phyloP scores from a whole-genome alignment of 805 yeast species.

The Debaryomyces maramus region DNA sequence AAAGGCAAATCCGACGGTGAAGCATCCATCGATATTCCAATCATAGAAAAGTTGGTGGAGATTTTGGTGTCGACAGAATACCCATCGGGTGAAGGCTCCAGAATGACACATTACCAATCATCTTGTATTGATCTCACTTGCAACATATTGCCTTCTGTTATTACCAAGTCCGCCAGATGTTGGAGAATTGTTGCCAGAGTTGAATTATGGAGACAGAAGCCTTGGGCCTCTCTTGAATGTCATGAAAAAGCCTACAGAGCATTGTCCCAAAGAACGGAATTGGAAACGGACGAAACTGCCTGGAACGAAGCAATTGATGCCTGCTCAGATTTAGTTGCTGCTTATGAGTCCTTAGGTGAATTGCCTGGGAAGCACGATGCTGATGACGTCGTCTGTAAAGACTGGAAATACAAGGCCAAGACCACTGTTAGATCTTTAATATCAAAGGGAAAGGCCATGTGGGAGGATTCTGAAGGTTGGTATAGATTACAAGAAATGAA shows the following conservation, averaged over 20 bases:
- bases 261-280: conserved; percentile 59
- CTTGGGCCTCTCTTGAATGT: conserved; percentile 85
- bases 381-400: conserved; percentile 83
- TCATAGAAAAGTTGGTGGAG: conserved; percentile 72
- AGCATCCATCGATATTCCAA: conserved; percentile 67
- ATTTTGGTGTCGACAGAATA: conserved; percentile 55
- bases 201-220: conserved; percentile 80
- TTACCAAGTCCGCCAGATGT: conserved; percentile 63
- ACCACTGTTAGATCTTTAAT: conserved; percentile 69
- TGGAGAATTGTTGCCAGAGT: conserved; percentile 88
- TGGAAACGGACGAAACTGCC: conserved; percentile 55
- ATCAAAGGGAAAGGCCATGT: conserved; percentile 73
- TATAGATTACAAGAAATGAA: conserved; percentile 56
- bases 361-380: conserved; percentile 75
- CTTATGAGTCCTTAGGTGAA: conserved; percentile 87
- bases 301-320: conserved; percentile 83
- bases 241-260: conserved; percentile 87
- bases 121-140: conserved; percentile 73
- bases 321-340: conserved; percentile 76
- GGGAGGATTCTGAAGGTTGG: conserved; percentile 86
- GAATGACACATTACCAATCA: conserved; percentile 61
- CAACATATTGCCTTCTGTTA: conserved; percentile 62
- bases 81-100: conserved; percentile 36
- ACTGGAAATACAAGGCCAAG: conserved; percentile 86
- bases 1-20: conserved; percentile 60